Base-by-base conservation (phyloP, 164 flowering plant genomes). In the Stephania cephalantha region DNA sequence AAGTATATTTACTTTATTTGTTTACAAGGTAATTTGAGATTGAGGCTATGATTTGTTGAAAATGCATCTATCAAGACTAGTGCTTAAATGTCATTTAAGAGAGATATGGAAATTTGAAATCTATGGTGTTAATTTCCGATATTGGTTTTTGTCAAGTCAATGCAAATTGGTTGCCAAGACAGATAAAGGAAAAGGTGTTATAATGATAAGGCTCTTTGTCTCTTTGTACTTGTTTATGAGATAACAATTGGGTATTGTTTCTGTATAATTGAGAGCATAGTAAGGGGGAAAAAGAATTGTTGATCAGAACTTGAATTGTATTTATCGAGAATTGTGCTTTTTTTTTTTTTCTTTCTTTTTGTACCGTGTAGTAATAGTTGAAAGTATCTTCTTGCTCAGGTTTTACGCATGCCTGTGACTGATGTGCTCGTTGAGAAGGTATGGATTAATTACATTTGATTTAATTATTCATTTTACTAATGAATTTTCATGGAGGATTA, bases 401-500 rank as follows among this genome's bases (percentile, higher is more conserved):
- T 93, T 76, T 71, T 93, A 66, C 86, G 93, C 35, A 95, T 95
- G 97, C 92, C 91, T 52, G 90, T 91, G 63, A 73, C 70, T 73
- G 79, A 89, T 46, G 63, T 95, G 81, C 90, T 93, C 74, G 31
- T 83, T 63, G 89, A 90, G 71, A 82, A 91, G 97, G 99, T 91
- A 68, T n/a, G 76, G 20, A 77, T 18, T 48, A 1, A 31, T 50
- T n/a, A 22, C 6, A n/a, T n/a, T 22, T 71, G 31, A 71, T 70
- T 25, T 69, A 17, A 1, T 44, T n/a, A 35, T 68, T 35, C 22
- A n/a, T 61, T 61, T 17, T 18, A 61, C 66, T 61, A 61, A 18
- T 61, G 66, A 61, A n/a, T 61, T 61, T 61, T 22, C n/a, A n/a
- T n/a, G n/a, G n/a, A n/a, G n/a, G n/a, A 25, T 25, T 13, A 53